Base-by-base conservation (phyloP, 2,329 filamentous ascomycete genomes). In the Lecanicillium sp. region DNA sequence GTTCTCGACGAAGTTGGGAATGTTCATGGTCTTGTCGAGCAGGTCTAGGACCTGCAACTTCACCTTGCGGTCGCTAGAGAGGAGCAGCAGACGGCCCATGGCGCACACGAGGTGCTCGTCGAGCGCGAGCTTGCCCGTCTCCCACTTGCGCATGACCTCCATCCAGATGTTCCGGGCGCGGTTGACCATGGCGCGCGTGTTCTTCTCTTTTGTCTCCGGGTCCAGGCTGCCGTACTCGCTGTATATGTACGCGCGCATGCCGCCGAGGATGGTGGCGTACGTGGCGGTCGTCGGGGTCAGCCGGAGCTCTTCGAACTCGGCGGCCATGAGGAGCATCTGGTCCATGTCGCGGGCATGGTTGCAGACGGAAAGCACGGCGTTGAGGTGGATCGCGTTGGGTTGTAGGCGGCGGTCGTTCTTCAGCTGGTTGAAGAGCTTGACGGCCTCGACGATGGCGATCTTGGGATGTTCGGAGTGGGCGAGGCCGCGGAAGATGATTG, bases 341-440 rank as follows among this genome's bases (percentile, higher is more conserved):
- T 95, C 89, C 64, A 95, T 74, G 60, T 96, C 84, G 11, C 74
- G 64, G 4, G 86, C 84, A 49, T 80, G 76, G 40, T 84, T 78
- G 62, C 90, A 97, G 8, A 93, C 86, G 50, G 83, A 81, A 37
- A 98, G 71, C n/a, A 90, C 80, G 9, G 90, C 87, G 62, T 98
- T 98, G 53, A 87, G 81, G 60, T 97, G 93, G 49, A 88, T 86
- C 29, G 84, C 85, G 55, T 83, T 87, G 14, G 87, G 85, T 54
- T 82, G 75, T 43, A 94, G 72, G 7, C 74, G 72, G 1, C 78
- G 81, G 29, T 79, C 74, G 4, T 73, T 74, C 32, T 76, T 74
- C 68, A 97, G 86, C 47, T 81, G 81, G 55, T 87, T 78, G 69
- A 94, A 97, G 44, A 95, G 73, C 50, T 79, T 78, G 38, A 90